phyloP scores from a whole-genome alignment of 768 basidiomycete species.

The Pisolithus marmoratus region DNA sequence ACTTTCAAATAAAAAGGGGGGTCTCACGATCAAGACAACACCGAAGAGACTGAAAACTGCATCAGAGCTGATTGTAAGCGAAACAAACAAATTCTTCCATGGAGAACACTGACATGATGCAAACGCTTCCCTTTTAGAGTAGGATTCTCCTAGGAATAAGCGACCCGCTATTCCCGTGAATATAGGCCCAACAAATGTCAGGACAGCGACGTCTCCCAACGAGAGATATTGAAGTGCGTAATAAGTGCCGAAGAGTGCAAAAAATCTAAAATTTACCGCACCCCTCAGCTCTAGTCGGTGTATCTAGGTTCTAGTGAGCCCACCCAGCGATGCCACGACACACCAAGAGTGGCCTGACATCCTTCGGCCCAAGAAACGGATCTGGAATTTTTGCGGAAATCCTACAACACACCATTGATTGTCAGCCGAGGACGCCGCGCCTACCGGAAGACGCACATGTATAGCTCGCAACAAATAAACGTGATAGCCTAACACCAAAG shows the following conservation, averaged over 20 bases:
- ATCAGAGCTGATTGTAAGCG: background rate
- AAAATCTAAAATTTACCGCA: slow-evolving; percentile 43
- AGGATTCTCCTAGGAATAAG: slow-evolving; percentile 54
- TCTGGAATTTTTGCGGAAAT: slow-evolving; percentile 40
- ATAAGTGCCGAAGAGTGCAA: slow-evolving; percentile 65
- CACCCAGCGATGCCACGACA: slow-evolving; percentile 63
- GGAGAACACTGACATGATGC: slow-evolving; percentile 39
- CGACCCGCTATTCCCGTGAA: slow-evolving; percentile 58
- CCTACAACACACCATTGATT: slow-evolving; percentile 21
- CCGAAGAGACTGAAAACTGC: slow-evolving; percentile 64
- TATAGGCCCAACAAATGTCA: slow-evolving; percentile 71
- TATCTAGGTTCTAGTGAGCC: slow-evolving; percentile 5
- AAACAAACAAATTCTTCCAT: background rate
- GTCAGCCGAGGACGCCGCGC: background rate
- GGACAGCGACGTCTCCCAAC: slow-evolving; percentile 69
- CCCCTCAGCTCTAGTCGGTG: too few relatives aligned
- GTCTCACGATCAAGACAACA: slow-evolving; percentile 77
- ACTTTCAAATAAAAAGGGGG: slow-evolving; percentile 63
- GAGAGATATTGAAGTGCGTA: slow-evolving; percentile 71
- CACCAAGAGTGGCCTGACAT: slow-evolving; percentile 51
- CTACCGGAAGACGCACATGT: slow-evolving; percentile 36
- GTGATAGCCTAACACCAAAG: slow-evolving; percentile 39
- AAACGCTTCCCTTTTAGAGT: slow-evolving; percentile 48
- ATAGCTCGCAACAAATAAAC: slow-evolving; percentile 43
- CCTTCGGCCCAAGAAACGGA: slow-evolving; percentile 66